A percentile compares a stretch with the other conserved stretches of the same genome.
Conservation (phyloP, 192 early-diverging fungal genomes). For the Backusella morwellensis region DNA sequence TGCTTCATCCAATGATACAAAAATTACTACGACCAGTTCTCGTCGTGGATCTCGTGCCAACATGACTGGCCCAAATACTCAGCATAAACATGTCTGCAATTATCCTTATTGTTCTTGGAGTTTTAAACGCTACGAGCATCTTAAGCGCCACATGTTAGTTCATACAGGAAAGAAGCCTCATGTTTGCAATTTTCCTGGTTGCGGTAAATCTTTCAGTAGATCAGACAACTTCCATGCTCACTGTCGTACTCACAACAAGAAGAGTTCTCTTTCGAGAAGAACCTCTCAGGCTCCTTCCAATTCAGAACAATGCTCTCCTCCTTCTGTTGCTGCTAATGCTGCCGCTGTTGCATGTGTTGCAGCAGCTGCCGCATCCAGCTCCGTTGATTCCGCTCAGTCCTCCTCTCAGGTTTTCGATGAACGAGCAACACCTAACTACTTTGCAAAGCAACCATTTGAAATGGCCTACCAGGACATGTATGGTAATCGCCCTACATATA, state of each 20-base stretch:
- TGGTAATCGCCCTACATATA: constrained; percentile 14
- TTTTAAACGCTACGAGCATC: constrained; percentile 81
- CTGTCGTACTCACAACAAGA: constrained; percentile 70
- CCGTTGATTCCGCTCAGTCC: constrained; percentile 6
- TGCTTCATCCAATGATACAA: not conserved
- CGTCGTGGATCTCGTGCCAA: constrained; percentile 21
- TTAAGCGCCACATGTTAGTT: constrained; percentile 77
- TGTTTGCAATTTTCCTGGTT: constrained; percentile 65
- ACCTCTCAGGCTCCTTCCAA: constrained; percentile 12
- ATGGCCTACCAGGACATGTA: constrained; percentile 16
- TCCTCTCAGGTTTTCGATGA: constrained; percentile 9
- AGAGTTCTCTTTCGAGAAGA: constrained; percentile 36
- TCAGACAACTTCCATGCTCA: constrained; percentile 79
- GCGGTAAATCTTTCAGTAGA: constrained; percentile 78
- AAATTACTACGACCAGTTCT: not conserved
- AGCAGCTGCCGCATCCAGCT: not conserved
- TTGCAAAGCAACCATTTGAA: constrained; percentile 12
- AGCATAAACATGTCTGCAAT: constrained; percentile 45
- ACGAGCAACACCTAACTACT: not conserved
- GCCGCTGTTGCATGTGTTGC: not conserved
- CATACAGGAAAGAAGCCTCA: constrained; percentile 77
- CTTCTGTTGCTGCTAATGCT: constrained; percentile 5
- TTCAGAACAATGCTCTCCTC: constrained; percentile 4
- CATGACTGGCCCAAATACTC: constrained; percentile 6
- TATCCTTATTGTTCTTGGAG: constrained; percentile 50